Evolutionary conservation across 192 early-diverging fungal genomes (phyloP), one percentile per base, ranked within the genome.

Genomic region (Coemansia sp.): DNA sequence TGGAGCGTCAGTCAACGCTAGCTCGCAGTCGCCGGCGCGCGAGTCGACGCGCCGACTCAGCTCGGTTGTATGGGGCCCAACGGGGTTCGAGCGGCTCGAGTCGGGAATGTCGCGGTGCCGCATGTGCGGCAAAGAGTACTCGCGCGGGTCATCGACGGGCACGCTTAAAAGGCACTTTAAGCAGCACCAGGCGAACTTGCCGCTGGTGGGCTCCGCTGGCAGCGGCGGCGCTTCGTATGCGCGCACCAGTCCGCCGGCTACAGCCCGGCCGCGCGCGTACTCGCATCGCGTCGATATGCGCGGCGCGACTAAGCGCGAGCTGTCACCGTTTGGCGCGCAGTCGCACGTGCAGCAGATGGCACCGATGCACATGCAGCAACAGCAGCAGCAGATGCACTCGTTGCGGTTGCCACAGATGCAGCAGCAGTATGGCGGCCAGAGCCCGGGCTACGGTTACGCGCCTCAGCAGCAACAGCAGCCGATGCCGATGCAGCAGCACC

Each of bases 41-140:
- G 77, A 80, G 61, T 73, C 77, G 9, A 73, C 71, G 6, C 59
- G 77, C 41, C 71, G 77, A 23, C 55, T 80, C 45, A 80, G 77
- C 77, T 80, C 77, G 25, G 71, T 80, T 12, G 77, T 80, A 19
- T 80, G 77, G 77, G 71, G 77, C 0, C 71, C 70, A 8, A 73
- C 62, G 11, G 77, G 77, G 13, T 80, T 80, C 55, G 71, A 80
- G 57, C 66, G 71, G 53, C 71, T 80, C 7, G 77, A 80, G 25
- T 66, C 77, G 14, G 77, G 77, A 9, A 69, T 80, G 64, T 73
- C 71, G 63, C 77, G 77, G 54, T 80, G 77, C 41, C 58, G 64
- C 11, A 67, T 80, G 19, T 80, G 77, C 55, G 59, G 55, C 38
- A 80, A 80, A 59, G 77, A 80, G 53, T 80, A 80, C 39, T 80